A percentile compares a stretch with the other conserved stretches of the same genome.
Evolutionary conservation across 345 rosid species (phyloP).

Genomic region (Orychophragmus violaceus): DNA sequence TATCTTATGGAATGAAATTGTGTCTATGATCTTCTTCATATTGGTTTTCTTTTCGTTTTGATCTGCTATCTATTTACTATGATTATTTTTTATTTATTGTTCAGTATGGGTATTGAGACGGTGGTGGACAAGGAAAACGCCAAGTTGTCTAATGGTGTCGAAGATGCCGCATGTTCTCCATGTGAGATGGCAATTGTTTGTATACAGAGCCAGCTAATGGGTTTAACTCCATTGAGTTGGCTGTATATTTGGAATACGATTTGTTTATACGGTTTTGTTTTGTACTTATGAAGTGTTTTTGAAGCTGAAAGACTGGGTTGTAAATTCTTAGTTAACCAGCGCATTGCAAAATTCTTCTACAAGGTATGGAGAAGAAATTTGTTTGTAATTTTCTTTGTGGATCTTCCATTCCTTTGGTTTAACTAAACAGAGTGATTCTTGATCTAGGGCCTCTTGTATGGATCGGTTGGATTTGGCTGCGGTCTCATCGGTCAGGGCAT

Average conservation of each 20-base stretch:
- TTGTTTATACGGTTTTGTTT: neutral
- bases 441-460: conserved; percentile 74
- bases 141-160: conserved; percentile 32
- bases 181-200: conserved; percentile 92
- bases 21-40: neutral
- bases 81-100: neutral
- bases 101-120: conserved; percentile 66
- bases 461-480: conserved; percentile 79
- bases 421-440: conserved; percentile 11
- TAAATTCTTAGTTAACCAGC: conserved; percentile 65
- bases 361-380: conserved; percentile 52
- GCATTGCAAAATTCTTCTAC: conserved; percentile 80
- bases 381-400: neutral
- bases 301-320: conserved; percentile 98
- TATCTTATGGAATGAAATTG: neutral
- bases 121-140: conserved; percentile 48
- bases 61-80: neutral
- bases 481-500: conserved; percentile 93
- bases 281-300: conserved; percentile 55
- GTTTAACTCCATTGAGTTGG: too few relatives aligned
- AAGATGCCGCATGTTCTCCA: conserved; percentile 56
- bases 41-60: neutral
- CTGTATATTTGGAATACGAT: neutral
- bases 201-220: conserved; percentile 82
- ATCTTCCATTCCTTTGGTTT: conserved; percentile 10